Evolutionary conservation across 495 filamentous ascomycete species (phyloP).

Genomic region (Lophiostoma macrostomum): DNA sequence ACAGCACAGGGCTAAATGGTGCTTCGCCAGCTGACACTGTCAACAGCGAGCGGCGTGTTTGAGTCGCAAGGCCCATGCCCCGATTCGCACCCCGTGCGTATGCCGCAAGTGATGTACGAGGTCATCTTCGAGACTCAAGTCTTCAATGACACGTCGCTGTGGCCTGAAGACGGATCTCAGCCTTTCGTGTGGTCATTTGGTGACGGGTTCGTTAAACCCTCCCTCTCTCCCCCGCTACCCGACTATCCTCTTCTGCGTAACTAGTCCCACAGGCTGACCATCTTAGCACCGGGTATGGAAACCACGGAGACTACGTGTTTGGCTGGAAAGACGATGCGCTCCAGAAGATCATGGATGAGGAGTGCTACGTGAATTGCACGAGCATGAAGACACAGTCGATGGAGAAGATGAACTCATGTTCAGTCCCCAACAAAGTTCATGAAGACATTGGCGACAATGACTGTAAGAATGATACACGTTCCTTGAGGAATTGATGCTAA

Average conservation of each 20-base stretch:
- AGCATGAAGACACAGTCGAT: slow-evolving; percentile 46
- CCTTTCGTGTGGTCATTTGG: slow-evolving; percentile 27
- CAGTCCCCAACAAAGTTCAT: slow-evolving; percentile 43
- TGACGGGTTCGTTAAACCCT: slow-evolving; percentile 4
- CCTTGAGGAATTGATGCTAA: too few species aligned
- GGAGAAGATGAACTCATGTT: slow-evolving; percentile 45
- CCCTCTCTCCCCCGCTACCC: not conserved
- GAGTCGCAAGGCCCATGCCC: slow-evolving; percentile 28
- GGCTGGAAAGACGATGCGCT: slow-evolving; percentile 30
- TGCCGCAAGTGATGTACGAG: slow-evolving; percentile 28
- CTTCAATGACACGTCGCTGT: slow-evolving; percentile 18
- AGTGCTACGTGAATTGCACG: slow-evolving; percentile 48
- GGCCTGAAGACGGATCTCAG: slow-evolving; percentile 27
- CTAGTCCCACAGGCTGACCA: too few species aligned
- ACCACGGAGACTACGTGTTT: slow-evolving; percentile 47
- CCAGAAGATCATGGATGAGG: slow-evolving; percentile 42
- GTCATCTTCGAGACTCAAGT: slow-evolving; percentile 20
- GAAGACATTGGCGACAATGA: slow-evolving; percentile 43
- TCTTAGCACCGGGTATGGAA: slow-evolving; percentile 20
- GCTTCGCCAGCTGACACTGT: not conserved
- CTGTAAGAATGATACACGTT: too few species aligned
- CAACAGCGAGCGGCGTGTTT: slow-evolving; percentile 20
- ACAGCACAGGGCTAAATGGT: too few species aligned
- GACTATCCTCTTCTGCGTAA: not conserved
- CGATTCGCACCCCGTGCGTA: slow-evolving; percentile 20